Percentiles rank a stretch among this genome's conserved stretches.
Evolutionary conservation across 129 eudicot genomes (phyloP).

Genomic region (Flaveria robusta): DNA sequence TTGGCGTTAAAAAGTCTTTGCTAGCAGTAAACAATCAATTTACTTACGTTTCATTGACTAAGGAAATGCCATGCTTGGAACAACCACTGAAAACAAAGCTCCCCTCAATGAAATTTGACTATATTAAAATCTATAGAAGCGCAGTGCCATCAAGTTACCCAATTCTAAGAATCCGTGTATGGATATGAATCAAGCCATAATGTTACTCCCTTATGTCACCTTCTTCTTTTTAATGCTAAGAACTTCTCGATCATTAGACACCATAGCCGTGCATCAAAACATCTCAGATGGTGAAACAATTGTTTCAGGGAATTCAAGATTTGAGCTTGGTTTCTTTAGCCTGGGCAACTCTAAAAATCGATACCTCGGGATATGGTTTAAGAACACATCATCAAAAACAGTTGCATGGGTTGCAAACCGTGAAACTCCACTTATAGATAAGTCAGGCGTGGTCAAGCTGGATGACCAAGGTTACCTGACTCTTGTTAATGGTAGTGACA

Average conservation of each 20-base stretch:
- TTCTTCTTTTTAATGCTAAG: not conserved
- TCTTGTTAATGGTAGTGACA: slow-evolving; percentile 8
- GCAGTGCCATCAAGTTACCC: not conserved
- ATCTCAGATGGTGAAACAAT: not conserved
- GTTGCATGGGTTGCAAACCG: slow-evolving; percentile 38
- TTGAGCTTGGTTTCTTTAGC: slow-evolving; percentile 45
- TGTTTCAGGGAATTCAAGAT: slow-evolving; percentile 24
- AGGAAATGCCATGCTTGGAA: not conserved
- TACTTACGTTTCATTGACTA: not conserved
- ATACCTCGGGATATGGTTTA: slow-evolving; percentile 34
- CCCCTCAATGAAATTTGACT: not conserved
- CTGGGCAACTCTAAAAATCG: slow-evolving; percentile 29
- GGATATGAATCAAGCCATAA: not conserved
- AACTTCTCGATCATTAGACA: slow-evolving; percentile 3
- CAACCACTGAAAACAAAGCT: not conserved
- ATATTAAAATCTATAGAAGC: not conserved
- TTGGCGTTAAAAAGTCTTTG: not conserved
- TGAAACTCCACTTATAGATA: slow-evolving; percentile 15
- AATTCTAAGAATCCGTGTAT: not conserved
- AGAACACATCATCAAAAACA: slow-evolving; percentile 7
- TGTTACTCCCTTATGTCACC: slow-evolving; percentile 5
- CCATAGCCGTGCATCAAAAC: not conserved
- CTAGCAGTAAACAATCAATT: not conserved
- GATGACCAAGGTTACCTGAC: slow-evolving; percentile 28
- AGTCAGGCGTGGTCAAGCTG: slow-evolving; percentile 13